phyloP scores from a whole-genome alignment of 2,329 filamentous ascomycete species.

The Claviceps purpurea region DNA sequence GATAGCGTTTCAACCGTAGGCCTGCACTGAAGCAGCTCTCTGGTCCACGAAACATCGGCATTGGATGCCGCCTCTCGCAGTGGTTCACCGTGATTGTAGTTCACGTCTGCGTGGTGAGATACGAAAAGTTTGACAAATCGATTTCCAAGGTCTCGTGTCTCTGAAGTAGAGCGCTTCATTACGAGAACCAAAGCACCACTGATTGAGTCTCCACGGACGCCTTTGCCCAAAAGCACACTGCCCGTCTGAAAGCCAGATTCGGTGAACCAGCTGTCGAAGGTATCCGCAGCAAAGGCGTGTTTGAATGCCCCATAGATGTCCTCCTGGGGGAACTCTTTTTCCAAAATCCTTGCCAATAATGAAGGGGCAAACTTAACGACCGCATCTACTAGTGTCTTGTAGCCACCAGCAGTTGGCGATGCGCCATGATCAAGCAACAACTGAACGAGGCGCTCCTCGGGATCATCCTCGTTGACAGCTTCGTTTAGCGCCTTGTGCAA shows the following conservation, averaged over 20 bases:
- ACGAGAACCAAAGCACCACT: conserved; percentile 31
- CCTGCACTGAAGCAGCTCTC: conserved; percentile 33
- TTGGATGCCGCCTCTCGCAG: conserved; percentile 39
- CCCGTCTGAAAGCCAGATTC: conserved; percentile 32
- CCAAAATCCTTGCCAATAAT: conserved; percentile 29
- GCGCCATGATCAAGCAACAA: conserved; percentile 38
- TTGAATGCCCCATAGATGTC: conserved; percentile 33
- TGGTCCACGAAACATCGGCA: conserved; percentile 35
- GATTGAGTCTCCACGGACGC: conserved; percentile 31
- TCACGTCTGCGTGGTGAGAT: conserved; percentile 29
- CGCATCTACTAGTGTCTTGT: conserved; percentile 38
- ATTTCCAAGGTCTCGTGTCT: conserved; percentile 26
- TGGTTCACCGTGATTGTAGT: conserved; percentile 39
- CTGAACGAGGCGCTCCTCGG: conserved; percentile 31
- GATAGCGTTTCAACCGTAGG: conserved; percentile 37
- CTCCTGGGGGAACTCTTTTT: conserved; percentile 24
- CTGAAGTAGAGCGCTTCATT: conserved; percentile 28
- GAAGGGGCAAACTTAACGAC: conserved; percentile 24
- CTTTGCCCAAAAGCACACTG: conserved; percentile 34
- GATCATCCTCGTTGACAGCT: conserved; percentile 39
- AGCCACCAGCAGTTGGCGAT: conserved; percentile 36
- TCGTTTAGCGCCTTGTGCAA: conserved; percentile 36
- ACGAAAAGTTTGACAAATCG: conserved; percentile 30
- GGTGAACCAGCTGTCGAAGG: conserved; percentile 31
- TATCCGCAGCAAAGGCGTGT: conserved; percentile 29